Base-by-base conservation (phyloP, 2,329 filamentous ascomycete genomes). In the Aaosphaeria arxii region DNA sequence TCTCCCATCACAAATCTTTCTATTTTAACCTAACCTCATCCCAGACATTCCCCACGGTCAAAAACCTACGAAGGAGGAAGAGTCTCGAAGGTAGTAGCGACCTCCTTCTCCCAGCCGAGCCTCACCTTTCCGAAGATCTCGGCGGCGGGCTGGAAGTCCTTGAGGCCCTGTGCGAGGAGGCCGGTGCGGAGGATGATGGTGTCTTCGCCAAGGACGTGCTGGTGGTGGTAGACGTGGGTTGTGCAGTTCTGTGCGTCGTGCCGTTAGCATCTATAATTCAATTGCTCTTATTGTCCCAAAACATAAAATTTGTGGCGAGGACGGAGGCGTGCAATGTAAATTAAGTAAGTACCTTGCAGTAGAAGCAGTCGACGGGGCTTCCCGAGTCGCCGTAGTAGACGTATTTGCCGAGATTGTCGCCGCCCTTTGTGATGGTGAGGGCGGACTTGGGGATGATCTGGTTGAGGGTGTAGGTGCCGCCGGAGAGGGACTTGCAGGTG, bases 381-480 rank as follows among this genome's bases (percentile, higher is more conserved):
- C 78, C 77, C 42, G 75, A 79, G 54, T 82, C 79, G 41, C 79
- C 79, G 52, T 76, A 72, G 71, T 83, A 83, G 38, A 76, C 78
- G 66, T 82, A 83, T 32, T 67, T 68, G 49, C 75, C 77, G 40
- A 79, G 57, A 4, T 66, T 61, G 43, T 71, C 63, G 28, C 62
- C 69, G 45, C 79, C 79, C 57, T 78, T 76, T 45, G 75, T 80
- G 67, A 82, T 71, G 48, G 75, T 75, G 54, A 83, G 68, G 40
- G 72, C 67, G 31, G 69, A 64, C 57, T 74, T 69, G 41, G 77
- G 77, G 45, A 80, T 73, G 62, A 81, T 76, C 52, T 80, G 76
- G 67, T 81, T 82, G 52, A 81, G 67, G 13, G 77, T 81, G 70
- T 70, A 80, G 43, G 76, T 71, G 13, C 72, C 68, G 54, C 78